Evolutionary conservation across 2,329 filamentous ascomycete genomes (phyloP).

Genomic region (Cytospora leucostoma): DNA sequence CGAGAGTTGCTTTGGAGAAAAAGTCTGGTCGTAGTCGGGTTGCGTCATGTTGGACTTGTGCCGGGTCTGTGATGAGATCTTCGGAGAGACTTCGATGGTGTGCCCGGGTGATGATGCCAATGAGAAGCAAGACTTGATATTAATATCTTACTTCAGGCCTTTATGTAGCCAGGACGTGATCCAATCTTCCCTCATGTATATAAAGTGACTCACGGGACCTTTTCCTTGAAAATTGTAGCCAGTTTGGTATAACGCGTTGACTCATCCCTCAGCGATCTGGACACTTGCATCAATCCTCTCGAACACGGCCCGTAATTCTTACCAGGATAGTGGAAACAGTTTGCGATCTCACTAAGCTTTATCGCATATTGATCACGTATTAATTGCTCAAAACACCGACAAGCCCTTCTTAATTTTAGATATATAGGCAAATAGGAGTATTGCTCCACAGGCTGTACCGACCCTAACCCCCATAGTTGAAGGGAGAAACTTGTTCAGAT

Average conservation of each 20-base stretch:
- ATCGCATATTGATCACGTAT: neutral
- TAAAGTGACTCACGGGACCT: neutral
- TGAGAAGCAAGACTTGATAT: neutral
- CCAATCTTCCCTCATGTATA: no score
- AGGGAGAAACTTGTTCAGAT: no score
- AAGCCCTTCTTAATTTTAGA: no score
- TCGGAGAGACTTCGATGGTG: neutral
- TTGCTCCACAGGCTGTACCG: no score
- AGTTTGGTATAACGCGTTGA: neutral
- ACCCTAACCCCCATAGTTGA: no score
- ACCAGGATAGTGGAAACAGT: neutral
- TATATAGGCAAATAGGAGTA: no score
- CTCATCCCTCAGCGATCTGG: neutral
- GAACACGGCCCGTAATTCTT: neutral
- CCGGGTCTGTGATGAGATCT: neutral
- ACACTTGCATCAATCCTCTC: neutral
- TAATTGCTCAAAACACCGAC: no score
- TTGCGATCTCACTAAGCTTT: neutral
- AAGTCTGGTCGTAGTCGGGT: neutral
- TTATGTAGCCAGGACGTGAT: no score
- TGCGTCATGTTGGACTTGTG: neutral
- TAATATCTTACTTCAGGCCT: neutral
- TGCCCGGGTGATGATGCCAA: no score
- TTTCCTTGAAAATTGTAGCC: neutral
- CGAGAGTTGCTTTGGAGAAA: constrained; percentile 24